Conservation (phyloP, 2,329 filamentous ascomycete species). For the Calonectria crousiana region DNA sequence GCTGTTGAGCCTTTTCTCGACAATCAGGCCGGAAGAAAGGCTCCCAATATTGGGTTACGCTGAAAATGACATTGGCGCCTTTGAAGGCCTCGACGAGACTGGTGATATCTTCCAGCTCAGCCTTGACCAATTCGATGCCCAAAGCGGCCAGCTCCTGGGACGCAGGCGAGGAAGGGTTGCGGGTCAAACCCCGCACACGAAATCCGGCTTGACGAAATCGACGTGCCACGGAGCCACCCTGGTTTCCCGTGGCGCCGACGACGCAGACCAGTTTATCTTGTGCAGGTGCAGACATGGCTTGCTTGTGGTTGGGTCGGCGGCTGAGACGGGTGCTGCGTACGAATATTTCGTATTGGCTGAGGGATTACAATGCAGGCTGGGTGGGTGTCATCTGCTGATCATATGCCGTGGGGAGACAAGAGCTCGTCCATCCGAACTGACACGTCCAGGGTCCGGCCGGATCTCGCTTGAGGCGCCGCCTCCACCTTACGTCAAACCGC, state of each 20-base stretch:
- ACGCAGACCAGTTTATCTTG: constrained; percentile 56
- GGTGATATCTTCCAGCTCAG: constrained; percentile 56
- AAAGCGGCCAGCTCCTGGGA: constrained; percentile 54
- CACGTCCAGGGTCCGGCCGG: neutral
- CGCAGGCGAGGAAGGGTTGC: constrained; percentile 55
- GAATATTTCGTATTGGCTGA: neutral
- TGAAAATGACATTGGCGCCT: constrained; percentile 65
- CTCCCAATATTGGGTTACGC: constrained; percentile 68
- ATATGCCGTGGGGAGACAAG: neutral
- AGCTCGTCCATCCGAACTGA: neutral
- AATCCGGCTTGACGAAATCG: constrained; percentile 57
- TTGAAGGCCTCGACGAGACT: constrained; percentile 56
- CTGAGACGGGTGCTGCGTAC: neutral
- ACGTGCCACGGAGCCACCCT: constrained; percentile 66
- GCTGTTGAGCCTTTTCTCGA: constrained; percentile 51
- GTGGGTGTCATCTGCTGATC: neutral
- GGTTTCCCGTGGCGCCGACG: constrained; percentile 62
- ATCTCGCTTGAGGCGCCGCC: neutral
- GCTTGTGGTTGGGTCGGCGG: neutral
- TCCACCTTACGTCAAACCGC: constrained; percentile 2
- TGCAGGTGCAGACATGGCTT: constrained; percentile 1
- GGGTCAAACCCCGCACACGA: constrained; percentile 61
- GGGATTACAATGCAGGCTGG: neutral
- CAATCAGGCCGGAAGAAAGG: constrained; percentile 60
- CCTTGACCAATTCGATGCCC: constrained; percentile 59